Evolutionary conservation across 2,329 filamentous ascomycete species (phyloP), one percentile per base, ranked within the genome.

Genomic region (Aspergillus sp.): DNA sequence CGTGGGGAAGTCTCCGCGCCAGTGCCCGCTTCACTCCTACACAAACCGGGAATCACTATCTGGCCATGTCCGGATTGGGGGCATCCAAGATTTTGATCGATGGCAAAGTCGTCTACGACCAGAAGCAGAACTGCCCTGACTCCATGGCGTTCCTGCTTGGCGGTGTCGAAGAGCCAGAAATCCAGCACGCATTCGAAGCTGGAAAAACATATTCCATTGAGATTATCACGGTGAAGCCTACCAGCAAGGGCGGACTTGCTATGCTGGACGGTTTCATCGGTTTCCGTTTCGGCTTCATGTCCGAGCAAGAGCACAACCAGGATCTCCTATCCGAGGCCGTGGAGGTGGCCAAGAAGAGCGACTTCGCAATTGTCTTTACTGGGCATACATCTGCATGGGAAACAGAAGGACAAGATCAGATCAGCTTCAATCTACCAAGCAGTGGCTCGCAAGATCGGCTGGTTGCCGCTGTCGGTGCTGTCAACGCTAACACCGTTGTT

Each of bases 361-460:
- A 63, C 31, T 8, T 55, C 3, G 56, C 61, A 1, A 48, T 63
- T 11, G 39, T 63, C 14, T 55, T 61, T 4, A 54, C 56, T 4
- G 61, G 61, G 1, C 56, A 61, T 24, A 59, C 57, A 6, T 50
- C 54, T 15, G 55, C 59, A 12, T 61, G 52, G 12, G 61, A 63
- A 19, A 49, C 55, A 3, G 61, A 63, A 52, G 61, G 61, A 3
- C 52, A 55, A 17, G 58, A 63, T 23, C 61, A 53, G 19, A 6
- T 43, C 11, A 46, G 39, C 49, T 57, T 63, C 40, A 37, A 61
- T n/a, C 54, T 63, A 9, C 58, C 61, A 17, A 46, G 47, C 39
- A 33, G 48, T 17, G 51, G 54, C 12, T 51, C 40, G 4, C 55
- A 56, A 9, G 45, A 62, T 17, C 52, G 50, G 1, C 58, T 60